Evolutionary conservation across 768 basidiomycete genomes (phyloP).

Genomic region (Cubamyces sp.): DNA sequence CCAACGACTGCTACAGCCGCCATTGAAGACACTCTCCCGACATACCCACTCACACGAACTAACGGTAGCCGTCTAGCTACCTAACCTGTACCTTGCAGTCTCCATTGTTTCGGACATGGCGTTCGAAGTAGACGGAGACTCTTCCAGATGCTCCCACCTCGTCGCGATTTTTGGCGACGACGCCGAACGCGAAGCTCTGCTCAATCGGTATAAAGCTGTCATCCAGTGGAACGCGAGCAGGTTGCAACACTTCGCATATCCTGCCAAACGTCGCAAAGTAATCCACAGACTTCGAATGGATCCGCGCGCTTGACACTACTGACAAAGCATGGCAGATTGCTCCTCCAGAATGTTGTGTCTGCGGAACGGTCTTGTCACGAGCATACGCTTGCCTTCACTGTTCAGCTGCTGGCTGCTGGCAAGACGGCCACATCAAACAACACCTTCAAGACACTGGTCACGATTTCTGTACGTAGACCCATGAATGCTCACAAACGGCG

Average conservation of each 20-base stretch:
- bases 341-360: conserved; percentile 66
- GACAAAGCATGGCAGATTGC: conserved; percentile 44
- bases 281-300: conserved; percentile 16
- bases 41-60: neutral
- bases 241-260: conserved; percentile 48
- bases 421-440: conserved; percentile 52
- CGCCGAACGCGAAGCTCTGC: conserved; percentile 31
- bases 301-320: neutral
- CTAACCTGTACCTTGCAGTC: neutral
- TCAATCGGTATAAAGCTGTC: conserved; percentile 56
- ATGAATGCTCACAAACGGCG: neutral
- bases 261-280: conserved; percentile 71
- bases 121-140: conserved; percentile 7
- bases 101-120: conserved; percentile 11
- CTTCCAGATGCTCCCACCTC: conserved; percentile 45
- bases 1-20: neutral
- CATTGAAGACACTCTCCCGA: neutral
- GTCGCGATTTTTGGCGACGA: conserved; percentile 41
- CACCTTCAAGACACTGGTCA: conserved; percentile 67
- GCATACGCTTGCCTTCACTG: conserved; percentile 81
- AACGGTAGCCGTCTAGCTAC: neutral
- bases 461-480: conserved; percentile 59
- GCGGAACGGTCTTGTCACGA: conserved; percentile 56
- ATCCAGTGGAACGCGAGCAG: conserved; percentile 58
- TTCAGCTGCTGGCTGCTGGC: conserved; percentile 72